These are phyloP conservation scores for Xerocomus brunneocitrinus DNA, from an alignment of 768 basidiomycete genomes.

Conservation along the genomic window DNA sequence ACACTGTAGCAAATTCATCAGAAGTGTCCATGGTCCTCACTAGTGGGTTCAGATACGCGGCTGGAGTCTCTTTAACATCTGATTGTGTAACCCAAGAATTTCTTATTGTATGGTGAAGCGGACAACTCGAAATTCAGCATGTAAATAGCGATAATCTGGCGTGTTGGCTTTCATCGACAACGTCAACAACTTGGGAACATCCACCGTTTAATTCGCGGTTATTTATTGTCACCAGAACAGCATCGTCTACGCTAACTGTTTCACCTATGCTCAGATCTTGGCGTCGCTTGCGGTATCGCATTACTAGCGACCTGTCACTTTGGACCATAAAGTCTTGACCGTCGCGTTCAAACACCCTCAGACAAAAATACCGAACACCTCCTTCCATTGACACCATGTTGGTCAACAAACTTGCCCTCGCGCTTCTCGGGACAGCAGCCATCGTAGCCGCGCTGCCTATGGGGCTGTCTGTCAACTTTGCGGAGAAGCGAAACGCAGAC, in stretches of 20 bases:
- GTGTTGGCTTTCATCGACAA: too few relatives aligned
- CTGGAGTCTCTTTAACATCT: not conserved
- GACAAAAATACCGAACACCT: too few relatives aligned
- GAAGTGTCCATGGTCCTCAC: not conserved
- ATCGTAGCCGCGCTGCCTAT: not conserved
- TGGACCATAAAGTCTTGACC: too few relatives aligned
- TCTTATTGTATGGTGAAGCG: too few relatives aligned
- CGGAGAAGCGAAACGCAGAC: not conserved
- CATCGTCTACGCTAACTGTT: not conserved
- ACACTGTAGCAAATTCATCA: not conserved
- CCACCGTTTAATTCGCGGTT: too few relatives aligned
- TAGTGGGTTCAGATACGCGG: not conserved
- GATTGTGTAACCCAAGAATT: not conserved
- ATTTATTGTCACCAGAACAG: too few relatives aligned
- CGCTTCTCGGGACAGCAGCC: not conserved
- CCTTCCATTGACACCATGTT: conserved; percentile 1
- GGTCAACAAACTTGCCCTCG: conserved; percentile 2
- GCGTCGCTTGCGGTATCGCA: too few relatives aligned
- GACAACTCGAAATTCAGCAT: too few relatives aligned
- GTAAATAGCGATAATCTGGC: too few relatives aligned
- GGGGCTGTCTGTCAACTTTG: not conserved
- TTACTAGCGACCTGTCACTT: too few relatives aligned
- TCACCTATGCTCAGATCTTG: not conserved
- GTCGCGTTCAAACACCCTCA: too few relatives aligned
- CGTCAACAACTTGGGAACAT: too few relatives aligned